These are phyloP conservation scores for Phoma herbarum DNA, from an alignment of 2,329 filamentous ascomycete genomes.

Conservation along the genomic window DNA sequence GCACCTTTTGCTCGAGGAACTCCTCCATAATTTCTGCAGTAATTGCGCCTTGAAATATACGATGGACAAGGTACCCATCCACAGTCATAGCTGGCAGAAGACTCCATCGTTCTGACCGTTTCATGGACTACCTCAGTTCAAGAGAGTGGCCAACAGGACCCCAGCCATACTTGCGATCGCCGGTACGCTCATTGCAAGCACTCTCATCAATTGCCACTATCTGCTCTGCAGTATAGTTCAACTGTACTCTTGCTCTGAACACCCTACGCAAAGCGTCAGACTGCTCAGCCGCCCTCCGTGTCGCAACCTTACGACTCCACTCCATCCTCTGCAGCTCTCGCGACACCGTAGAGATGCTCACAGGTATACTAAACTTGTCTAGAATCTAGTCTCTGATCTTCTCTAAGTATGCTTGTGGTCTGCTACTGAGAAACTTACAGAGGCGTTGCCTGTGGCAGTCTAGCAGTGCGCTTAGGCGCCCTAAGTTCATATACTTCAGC, in stretches of 20 bases:
- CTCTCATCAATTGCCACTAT: too few species aligned
- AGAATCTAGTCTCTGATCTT: conserved; percentile 15
- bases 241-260: conserved; percentile 4
- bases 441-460: background rate
- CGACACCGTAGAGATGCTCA: background rate
- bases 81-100: too few species aligned
- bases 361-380: conserved; percentile 5
- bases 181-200: too few species aligned
- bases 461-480: background rate
- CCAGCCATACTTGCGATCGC: too few species aligned
- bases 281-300: conserved; percentile 15
- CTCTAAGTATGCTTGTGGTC: conserved; percentile 18
- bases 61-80: too few species aligned
- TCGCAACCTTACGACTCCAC: conserved; percentile 13
- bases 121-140: too few species aligned
- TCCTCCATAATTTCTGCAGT: too few species aligned
- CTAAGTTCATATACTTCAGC: background rate
- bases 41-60: too few species aligned
- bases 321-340: conserved; percentile 5
- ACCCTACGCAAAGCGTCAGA: conserved; percentile 5
- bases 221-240: too few species aligned
- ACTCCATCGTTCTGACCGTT: too few species aligned
- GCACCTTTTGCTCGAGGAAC: too few species aligned
- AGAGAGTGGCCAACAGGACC: too few species aligned
- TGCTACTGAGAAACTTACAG: background rate